A percentile compares a stretch with the other conserved stretches of the same genome.
These are phyloP conservation scores for Huntiella bhutanensis DNA, from an alignment of 2,329 filamentous ascomycete species.

Conservation along the genomic window DNA sequence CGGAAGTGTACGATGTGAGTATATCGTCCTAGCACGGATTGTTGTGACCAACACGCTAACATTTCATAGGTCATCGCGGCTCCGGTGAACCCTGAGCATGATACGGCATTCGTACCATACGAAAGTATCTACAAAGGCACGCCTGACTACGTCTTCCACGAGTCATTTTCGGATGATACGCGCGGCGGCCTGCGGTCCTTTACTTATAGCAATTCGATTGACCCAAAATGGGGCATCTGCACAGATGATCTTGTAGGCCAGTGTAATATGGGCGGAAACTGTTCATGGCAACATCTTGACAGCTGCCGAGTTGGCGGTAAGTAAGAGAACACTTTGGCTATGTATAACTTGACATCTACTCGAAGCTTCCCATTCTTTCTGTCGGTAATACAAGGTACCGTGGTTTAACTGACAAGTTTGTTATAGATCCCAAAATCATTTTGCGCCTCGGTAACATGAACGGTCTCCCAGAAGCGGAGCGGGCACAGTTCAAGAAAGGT, in stretches of 20 bases:
- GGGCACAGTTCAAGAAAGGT: constrained; percentile 41
- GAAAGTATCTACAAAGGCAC: constrained; percentile 68
- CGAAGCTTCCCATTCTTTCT: too few species aligned
- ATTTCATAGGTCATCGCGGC: constrained; percentile 1
- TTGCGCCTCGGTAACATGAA: constrained; percentile 50
- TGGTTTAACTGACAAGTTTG: constrained; percentile 2
- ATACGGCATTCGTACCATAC: constrained; percentile 37
- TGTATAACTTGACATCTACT: too few species aligned
- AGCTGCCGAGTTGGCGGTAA: constrained; percentile 56
- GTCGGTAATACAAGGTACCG: too few species aligned
- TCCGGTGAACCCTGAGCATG: constrained; percentile 5
- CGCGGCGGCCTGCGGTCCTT: constrained; percentile 66
- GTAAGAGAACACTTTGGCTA: constrained; percentile 21
- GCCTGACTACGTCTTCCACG: constrained; percentile 79
- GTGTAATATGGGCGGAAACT: constrained; percentile 50
- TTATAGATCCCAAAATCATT: constrained; percentile 51
- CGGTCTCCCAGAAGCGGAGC: constrained; percentile 41
- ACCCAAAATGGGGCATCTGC: constrained; percentile 56
- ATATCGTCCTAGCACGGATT: not conserved
- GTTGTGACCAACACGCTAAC: not conserved
- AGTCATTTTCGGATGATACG: constrained; percentile 49
- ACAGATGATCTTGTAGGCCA: constrained; percentile 52
- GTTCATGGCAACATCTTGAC: constrained; percentile 63
- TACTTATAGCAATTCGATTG: constrained; percentile 85
- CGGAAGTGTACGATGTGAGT: too few species aligned